Conservation (phyloP, 2,329 filamentous ascomycete genomes). For the Magnaporthiopsis incrustans region DNA sequence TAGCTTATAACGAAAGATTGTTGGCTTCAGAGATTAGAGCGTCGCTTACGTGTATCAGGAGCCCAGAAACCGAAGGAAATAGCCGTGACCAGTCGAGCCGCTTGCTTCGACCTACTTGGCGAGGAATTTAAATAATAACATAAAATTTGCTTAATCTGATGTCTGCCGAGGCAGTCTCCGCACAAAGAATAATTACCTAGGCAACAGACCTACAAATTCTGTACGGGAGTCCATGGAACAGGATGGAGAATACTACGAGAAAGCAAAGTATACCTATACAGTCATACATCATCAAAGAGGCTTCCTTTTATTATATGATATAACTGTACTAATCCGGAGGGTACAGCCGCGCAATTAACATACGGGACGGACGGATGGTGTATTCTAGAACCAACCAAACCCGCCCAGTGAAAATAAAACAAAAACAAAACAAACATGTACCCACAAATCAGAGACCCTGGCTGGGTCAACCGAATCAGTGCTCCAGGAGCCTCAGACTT, state of each 20-base stretch:
- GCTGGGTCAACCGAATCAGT: conserved; percentile 33
- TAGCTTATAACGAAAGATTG: neutral
- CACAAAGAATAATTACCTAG: too few relatives aligned
- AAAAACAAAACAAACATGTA: neutral
- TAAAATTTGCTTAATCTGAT: too few relatives aligned
- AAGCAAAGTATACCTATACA: neutral
- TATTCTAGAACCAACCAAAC: neutral
- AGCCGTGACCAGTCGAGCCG: too few relatives aligned
- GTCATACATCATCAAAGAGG: neutral
- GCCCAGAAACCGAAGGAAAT: too few relatives aligned
- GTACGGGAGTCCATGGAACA: too few relatives aligned
- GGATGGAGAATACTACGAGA: neutral
- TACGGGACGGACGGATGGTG: neutral
- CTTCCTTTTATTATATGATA: neutral
- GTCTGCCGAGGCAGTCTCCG: too few relatives aligned
- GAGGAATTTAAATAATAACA: too few relatives aligned
- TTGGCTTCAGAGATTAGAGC: too few relatives aligned
- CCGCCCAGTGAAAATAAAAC: neutral
- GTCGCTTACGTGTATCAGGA: too few relatives aligned
- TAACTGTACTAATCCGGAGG: neutral
- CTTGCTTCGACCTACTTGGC: too few relatives aligned
- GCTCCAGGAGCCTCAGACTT: conserved; percentile 69
- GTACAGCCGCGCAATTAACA: neutral
- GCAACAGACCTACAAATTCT: too few relatives aligned
- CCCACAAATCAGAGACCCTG: neutral